These are phyloP conservation scores for Fusarium penzigii DNA, from an alignment of 2,329 filamentous ascomycete genomes.

Conservation along the genomic window DNA sequence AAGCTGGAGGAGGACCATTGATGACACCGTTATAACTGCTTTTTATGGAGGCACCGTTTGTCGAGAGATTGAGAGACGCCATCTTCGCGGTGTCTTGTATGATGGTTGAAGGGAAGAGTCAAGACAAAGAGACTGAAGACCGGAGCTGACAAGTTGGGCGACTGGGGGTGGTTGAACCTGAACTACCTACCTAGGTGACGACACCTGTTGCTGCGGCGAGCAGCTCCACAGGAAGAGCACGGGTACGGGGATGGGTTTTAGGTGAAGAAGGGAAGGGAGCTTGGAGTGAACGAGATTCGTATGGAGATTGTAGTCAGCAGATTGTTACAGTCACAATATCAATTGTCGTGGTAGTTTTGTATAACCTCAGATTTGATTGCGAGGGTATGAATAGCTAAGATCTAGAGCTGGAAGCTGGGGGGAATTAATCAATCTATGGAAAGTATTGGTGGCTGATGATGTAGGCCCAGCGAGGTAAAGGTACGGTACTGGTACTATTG, in stretches of 20 bases:
- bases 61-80: conserved; percentile 79
- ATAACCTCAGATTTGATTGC: no score
- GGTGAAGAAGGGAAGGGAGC: conserved; percentile 2
- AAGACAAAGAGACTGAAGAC: conserved; percentile 20
- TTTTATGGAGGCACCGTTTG: conserved; percentile 80
- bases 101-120: no score
- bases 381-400: no score
- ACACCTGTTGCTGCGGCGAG: conserved; percentile 31
- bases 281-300: not conserved
- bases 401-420: no score
- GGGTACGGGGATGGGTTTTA: conserved; percentile 2
- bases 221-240: conserved; percentile 28
- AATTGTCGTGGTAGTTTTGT: no score
- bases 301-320: no score
- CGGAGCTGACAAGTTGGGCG: conserved; percentile 26
- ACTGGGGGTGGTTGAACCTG: conserved; percentile 13
- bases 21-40: conserved; percentile 69
- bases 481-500: no score
- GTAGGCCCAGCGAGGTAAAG: no score
- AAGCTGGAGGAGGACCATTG: conserved; percentile 51
- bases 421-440: no score
- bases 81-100: conserved; percentile 47
- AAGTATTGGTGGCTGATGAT: no score
- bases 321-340: no score
- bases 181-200: conserved; percentile 26